phyloP scores from a whole-genome alignment of 495 filamentous ascomycete species.

The Cercophora samala region DNA sequence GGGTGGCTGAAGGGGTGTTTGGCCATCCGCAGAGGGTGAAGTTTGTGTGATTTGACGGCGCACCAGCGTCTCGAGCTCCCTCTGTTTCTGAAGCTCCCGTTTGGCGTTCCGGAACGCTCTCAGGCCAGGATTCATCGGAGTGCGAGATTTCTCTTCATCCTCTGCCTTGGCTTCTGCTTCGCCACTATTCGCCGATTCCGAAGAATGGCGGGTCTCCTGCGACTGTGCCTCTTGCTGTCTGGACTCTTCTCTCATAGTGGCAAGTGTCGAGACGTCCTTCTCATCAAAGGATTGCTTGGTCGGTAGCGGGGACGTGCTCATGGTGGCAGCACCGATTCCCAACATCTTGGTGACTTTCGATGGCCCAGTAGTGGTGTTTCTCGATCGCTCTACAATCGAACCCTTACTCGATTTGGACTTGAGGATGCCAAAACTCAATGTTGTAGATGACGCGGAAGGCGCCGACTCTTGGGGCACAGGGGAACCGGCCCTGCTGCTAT shows the following conservation, averaged over 20 bases:
- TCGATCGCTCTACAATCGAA: conserved; percentile 49
- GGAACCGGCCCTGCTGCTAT: conserved; percentile 53
- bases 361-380: conserved; percentile 34
- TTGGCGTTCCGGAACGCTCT: conserved; percentile 51
- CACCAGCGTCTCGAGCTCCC: conserved; percentile 44
- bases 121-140: conserved; percentile 44
- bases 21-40: conserved; percentile 17
- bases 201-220: conserved; percentile 20
- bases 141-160: conserved; percentile 32
- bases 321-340: conserved; percentile 55
- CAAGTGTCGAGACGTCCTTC: conserved; percentile 27
- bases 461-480: conserved; percentile 45
- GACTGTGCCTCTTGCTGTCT: conserved; percentile 46
- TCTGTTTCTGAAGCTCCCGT: conserved; percentile 50
- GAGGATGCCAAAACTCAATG: conserved; percentile 64
- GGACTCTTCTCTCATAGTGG: conserved; percentile 34
- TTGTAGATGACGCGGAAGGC: conserved; percentile 47
- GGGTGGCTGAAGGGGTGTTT: conserved; percentile 24
- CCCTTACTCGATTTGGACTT: conserved; percentile 65
- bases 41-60: conserved; percentile 32
- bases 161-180: conserved; percentile 8
- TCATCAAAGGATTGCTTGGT: conserved; percentile 33
- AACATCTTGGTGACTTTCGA: conserved; percentile 72
- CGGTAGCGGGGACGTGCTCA: conserved; percentile 52
- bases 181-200: background rate